These are phyloP conservation scores for Cryptococcus sp. DNA, from an alignment of 1,284 basidiomycete genomes.

Conservation along the genomic window DNA sequence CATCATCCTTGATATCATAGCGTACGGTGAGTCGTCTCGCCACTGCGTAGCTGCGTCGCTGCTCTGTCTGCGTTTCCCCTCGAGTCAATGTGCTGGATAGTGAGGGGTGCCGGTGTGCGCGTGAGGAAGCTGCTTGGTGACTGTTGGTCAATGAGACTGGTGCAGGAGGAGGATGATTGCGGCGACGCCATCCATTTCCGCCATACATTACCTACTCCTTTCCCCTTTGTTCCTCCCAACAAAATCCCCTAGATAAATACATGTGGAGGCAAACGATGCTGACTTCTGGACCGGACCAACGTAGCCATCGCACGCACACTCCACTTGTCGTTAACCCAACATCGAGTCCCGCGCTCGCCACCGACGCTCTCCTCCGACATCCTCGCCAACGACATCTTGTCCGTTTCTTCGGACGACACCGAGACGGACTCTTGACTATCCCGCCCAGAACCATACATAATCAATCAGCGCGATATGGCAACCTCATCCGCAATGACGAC, in stretches of 20 bases:
- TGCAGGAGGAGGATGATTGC: too few species aligned
- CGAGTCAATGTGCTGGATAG: background rate
- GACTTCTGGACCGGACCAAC: background rate
- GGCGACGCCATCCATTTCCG: background rate
- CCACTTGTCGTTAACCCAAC: conserved; percentile 34
- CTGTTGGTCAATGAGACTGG: too few species aligned
- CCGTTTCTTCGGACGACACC: conserved; percentile 10
- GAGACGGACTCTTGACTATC: conserved; percentile 11
- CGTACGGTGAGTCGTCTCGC: conserved; percentile 31
- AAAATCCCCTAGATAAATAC: background rate
- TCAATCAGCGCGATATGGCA: background rate
- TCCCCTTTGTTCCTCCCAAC: background rate
- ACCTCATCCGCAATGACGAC: conserved; percentile 9
- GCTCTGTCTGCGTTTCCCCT: background rate
- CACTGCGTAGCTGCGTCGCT: background rate
- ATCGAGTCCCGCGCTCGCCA: conserved; percentile 37
- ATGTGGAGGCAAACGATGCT: background rate
- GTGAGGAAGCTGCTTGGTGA: background rate
- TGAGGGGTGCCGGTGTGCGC: too few species aligned
- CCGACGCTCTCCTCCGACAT: conserved; percentile 18
- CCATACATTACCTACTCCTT: background rate
- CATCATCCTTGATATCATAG: conserved; percentile 40
- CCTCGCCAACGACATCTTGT: conserved; percentile 14
- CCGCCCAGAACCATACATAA: background rate
- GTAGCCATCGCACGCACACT: conserved; percentile 42